phyloP scores from a whole-genome alignment of 116 monocot species.

The Trichopus zeylanicus region DNA sequence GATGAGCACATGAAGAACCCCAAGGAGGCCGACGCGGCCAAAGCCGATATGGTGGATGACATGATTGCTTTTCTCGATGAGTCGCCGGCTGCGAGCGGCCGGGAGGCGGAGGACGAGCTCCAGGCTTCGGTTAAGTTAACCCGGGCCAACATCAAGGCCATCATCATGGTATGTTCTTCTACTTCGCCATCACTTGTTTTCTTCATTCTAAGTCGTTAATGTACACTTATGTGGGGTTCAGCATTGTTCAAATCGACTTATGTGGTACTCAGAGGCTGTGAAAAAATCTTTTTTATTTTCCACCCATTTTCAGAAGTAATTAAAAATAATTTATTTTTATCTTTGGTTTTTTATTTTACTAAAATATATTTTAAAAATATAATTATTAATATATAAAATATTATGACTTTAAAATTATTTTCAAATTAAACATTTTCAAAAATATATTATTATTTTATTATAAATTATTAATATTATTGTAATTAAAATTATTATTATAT shows the following conservation, averaged over 20 bases:
- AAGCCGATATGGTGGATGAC: conserved; percentile 66
- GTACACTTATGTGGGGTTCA: background rate
- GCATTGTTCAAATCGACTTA: background rate
- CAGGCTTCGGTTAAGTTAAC: conserved; percentile 13
- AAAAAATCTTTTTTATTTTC: background rate
- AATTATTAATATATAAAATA: too few relatives aligned
- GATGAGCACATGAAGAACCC: conserved; percentile 39
- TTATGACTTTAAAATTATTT: too few relatives aligned
- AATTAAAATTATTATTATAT: too few relatives aligned
- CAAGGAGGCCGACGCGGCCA: conserved; percentile 24
- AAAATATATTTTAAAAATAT: too few relatives aligned
- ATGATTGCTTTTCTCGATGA: conserved; percentile 45
- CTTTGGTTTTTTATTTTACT: too few relatives aligned
- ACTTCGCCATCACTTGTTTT: background rate
- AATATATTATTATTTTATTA: too few relatives aligned
- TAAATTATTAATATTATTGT: too few relatives aligned
- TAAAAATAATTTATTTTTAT: background rate
- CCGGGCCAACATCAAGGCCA: conserved; percentile 31
- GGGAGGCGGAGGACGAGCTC: conserved; percentile 11
- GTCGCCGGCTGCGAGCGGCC: background rate
- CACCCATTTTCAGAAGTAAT: background rate
- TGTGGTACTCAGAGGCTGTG: too few relatives aligned
- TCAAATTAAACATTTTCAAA: too few relatives aligned
- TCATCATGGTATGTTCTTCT: conserved; percentile 21
- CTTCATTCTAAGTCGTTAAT: background rate